A percentile compares a stretch with the other conserved stretches of the same genome.
Evolutionary conservation across 495 filamentous ascomycete genomes (phyloP).

Genomic region (Neurospora hispaniola): DNA sequence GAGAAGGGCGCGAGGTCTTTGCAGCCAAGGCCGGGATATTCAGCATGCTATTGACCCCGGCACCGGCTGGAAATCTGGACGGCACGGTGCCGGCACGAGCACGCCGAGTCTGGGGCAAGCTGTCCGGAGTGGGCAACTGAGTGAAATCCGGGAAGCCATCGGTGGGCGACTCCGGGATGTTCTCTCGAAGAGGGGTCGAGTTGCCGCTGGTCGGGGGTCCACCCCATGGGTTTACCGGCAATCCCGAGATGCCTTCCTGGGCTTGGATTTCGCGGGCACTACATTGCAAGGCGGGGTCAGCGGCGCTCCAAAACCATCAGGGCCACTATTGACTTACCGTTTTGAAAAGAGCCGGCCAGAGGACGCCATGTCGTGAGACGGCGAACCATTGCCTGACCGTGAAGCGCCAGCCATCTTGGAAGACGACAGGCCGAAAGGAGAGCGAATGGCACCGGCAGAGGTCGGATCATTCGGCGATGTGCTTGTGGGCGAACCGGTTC

Average conservation of each 20-base stretch:
- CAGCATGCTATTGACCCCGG: slow-evolving; percentile 47
- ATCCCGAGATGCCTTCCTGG: slow-evolving; percentile 65
- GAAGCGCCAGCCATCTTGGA: slow-evolving; percentile 61
- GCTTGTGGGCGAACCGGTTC: slow-evolving; percentile 79
- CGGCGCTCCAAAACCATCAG: slow-evolving; percentile 7
- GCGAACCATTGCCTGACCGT: slow-evolving; percentile 89
- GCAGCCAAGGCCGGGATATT: slow-evolving; percentile 56
- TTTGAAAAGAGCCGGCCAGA: slow-evolving; percentile 73
- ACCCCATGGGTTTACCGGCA: slow-evolving; percentile 82
- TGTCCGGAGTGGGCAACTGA: slow-evolving; percentile 48
- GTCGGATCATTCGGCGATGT: slow-evolving; percentile 76
- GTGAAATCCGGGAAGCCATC: slow-evolving; percentile 91
- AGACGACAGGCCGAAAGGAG: slow-evolving; percentile 62
- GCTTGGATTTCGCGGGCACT: slow-evolving; percentile 96
- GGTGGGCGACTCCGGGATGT: slow-evolving; percentile 93
- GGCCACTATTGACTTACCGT: slow-evolving; percentile 49
- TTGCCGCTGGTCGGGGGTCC: slow-evolving; percentile 84
- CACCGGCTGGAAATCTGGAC: slow-evolving; percentile 73
- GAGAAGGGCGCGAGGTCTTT: slow-evolving; percentile 78
- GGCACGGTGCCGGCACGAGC: slow-evolving; percentile 93
- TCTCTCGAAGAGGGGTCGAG: slow-evolving; percentile 92
- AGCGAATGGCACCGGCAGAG: slow-evolving; percentile 55
- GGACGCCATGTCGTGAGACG: slow-evolving; percentile 77
- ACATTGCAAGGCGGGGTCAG: slow-evolving; percentile 7
- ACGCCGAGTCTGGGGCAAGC: slow-evolving; percentile 48